Base-by-base conservation (phyloP, 1,284 basidiomycete species). In the Cryptococcus deneoformans region DNA sequence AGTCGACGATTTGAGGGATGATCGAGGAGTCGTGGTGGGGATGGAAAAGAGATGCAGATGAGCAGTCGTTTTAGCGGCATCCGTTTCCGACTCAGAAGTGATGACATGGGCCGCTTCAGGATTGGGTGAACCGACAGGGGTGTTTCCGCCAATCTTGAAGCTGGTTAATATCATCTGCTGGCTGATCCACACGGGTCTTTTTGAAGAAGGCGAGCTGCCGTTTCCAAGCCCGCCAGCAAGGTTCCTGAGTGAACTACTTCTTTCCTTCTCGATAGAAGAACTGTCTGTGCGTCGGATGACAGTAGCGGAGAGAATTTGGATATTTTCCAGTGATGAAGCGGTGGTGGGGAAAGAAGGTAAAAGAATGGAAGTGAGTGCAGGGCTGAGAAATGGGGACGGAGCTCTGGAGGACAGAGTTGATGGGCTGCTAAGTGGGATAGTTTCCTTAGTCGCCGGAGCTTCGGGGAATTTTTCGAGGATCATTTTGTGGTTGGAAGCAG, bases 321-420 rank as follows among this genome's bases (percentile, higher is more conserved):
- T 71, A 11, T 66, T 64, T 46, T 69, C 65, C 16, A 72, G 57
- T 3, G 62, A 42, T 0, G 58, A 20, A 3, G 63, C 5, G 9
- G 57, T 51, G 11, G 69, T 60, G 1, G 71, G 71, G 61, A 69
- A 71, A 2, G 56, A 46, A 8, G 71, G 71, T 0, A 72, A 54
- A 38, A 71, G 63, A 20, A 68, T 53, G 7, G 60, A 56, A 16
- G n/a, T 20, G 36, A 51, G 50, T 7, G 54, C 42, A 29, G 57
- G 49, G 24, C 53, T 43, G 49, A 47, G 37, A 29, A 6, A 53
- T 6, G 34, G 52, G 20, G 20, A 46, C n/a, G 29, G 53, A 50
- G 37, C 47, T 38, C 5, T 48, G 45, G 10, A 55, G 29, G 53
- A 44, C n/a, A 54, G 54, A 53, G 52, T 52, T 39, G 16, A 35